Base-by-base conservation (phyloP, 208 protist genomes). In the Strigomonas oncopelti region DNA sequence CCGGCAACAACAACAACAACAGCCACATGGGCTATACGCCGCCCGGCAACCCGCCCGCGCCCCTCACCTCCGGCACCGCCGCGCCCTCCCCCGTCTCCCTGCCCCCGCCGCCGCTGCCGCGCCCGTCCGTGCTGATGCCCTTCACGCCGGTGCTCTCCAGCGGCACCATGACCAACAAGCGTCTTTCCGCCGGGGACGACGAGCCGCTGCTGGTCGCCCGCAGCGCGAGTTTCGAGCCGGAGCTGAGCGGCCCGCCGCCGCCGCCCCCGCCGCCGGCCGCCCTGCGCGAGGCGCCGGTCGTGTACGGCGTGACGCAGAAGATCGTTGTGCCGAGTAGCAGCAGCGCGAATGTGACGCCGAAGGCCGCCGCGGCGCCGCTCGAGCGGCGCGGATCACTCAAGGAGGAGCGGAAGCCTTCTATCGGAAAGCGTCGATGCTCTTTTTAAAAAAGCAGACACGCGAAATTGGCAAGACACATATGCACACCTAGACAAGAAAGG, bases 171-270 rank as follows among this genome's bases (percentile, higher is more conserved):
- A 38, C 32, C 42, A 42, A 46, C 55, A 25, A 61, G 38, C 22
- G 42, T 31, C 52, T 54, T 56, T 2, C 1, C 38, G 54, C 54
- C 61, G 31, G 54, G n/a, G 8, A 48, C 60, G 18, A 57, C 63
- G 14, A 74, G 51, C 24, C 58, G 22, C 22, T 67, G 53, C 67
- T 79, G 14, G 67, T 79, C 11, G 68, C 69, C 1, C 54, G 54
- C 54, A 85, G 80, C 55, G 65, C 31, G 34, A 85, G 80, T 53
- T 81, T 72, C 68, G 80, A 79, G 60, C 80, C 80, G 60, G 73
- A 71, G 14, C 67, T 85, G 22, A 32, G 46, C 24, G 58, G 60
- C 14, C 63, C 72, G 46, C 79, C 79, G 25, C 79, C 79, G 11
- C 77, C 77, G 5, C 78, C 78, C 22, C 63, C 61, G 7, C 57